These are phyloP conservation scores for Trichaptum fuscoviolaceum DNA, from an alignment of 768 basidiomycete species.

Conservation along the genomic window DNA sequence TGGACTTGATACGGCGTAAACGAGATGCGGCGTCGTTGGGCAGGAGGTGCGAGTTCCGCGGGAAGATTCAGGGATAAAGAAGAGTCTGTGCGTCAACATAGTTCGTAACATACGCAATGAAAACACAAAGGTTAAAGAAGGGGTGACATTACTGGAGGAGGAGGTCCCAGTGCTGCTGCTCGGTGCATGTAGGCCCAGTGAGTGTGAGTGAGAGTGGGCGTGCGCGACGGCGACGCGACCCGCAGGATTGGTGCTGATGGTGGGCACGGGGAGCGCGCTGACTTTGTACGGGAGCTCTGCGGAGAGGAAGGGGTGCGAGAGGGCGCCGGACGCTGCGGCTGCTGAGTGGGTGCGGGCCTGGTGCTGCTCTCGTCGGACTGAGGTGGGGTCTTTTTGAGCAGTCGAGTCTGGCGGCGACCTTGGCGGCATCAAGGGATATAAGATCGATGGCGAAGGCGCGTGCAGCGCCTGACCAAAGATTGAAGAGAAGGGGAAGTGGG, in stretches of 20 bases:
- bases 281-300: not conserved
- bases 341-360: not conserved
- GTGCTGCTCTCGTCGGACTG: not conserved
- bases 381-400: not conserved
- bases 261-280: not conserved
- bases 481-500: not conserved
- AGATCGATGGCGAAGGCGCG: not conserved
- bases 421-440: not conserved
- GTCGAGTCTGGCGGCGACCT: no score
- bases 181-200: not conserved
- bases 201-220: no score
- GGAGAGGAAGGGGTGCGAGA: not conserved
- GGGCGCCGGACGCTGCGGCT: not conserved
- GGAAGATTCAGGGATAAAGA: not conserved
- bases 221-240: not conserved
- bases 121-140: not conserved
- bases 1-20: not conserved
- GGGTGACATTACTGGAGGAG: not conserved
- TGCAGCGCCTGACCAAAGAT: no score
- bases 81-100: not conserved
- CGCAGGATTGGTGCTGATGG: not conserved
- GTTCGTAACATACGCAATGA: not conserved
- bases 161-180: not conserved
- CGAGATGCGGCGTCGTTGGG: not conserved
- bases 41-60: no score